Base-by-base conservation (phyloP, 768 basidiomycete species). In the Clitopilus hobsonii region DNA sequence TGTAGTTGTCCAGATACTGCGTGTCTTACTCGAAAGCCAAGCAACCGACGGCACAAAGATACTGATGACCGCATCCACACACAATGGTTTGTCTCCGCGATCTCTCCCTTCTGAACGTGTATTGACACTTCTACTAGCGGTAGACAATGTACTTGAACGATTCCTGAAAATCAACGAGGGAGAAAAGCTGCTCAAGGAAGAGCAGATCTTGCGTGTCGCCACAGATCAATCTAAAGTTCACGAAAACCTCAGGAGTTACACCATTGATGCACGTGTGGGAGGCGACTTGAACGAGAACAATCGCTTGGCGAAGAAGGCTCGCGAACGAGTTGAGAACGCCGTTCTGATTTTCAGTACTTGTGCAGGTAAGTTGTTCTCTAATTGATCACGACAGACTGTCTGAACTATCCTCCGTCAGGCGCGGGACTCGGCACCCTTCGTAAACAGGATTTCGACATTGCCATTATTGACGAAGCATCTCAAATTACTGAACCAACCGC, bases 21-120 rank as follows among this genome's bases (percentile, higher is more conserved):
- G 71, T 20, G 71, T 71, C 49, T 65, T 82, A 52, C 57, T 77
- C 58, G 63, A 66, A 53, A 61, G 59, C 26, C 56, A 60, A 64
- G 55, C 57, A 58, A 61, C 64, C 48, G 61, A 57, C 38, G 65
- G 65, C 38, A 73, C 71, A 7, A 84, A 79, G 60, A 81, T 88
- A 23, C 69, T 87, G 23, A 85, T 87, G 84, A 84, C 85, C 0
- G 85, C 86, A 0, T 88, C 86, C 0, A 86, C 85, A 0, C 84
- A 86, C 59, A 87, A 86, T 55, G 85, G 85, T 81, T 60, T 57
- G 58, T 56, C 25, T 1, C 30, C 23, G 28, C 16, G 8, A 24
- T 26, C 10, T 25, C 6, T 28, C 30, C 16, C 25, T 6, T 38
- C 32, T 20, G 38, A 20, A 38, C 32, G 18, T 28, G 22, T 56